Evolutionary conservation across 108 stramenopile species (phyloP), one percentile per base, ranked within the genome.

Genomic region (Fragilaria crotonensis): DNA sequence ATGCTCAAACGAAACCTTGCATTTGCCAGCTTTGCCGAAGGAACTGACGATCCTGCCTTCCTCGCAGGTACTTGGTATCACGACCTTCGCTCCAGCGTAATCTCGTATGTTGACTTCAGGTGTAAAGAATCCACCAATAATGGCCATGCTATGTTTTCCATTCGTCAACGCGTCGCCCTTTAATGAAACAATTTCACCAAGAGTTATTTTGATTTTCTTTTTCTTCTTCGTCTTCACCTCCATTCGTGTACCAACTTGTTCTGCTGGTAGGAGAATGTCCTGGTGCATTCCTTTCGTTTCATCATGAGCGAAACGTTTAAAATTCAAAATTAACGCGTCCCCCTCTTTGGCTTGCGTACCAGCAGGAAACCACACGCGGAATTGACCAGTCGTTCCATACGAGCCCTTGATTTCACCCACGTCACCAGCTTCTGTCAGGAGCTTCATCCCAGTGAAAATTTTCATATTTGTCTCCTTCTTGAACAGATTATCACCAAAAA

Each of bases 1-100:
- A n/a, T 74, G 48, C 41, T 71, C 63, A 55, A 95, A 94, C 3
- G 55, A 54, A 17, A 97, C 96, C 55, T 95, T 97, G 71, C 93
- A 95, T 61, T 97, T 97, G 20, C 96, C 96, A 62, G 91, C 87
- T 64, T 97, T 97, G 1, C 94, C 96, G 63, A 97, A 97, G 0
- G 96, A 73, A 17, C 89, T 94, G 23, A 63, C 48, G 33, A 97
- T 63, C 5, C 22, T 28, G 19, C 94, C 96, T 64, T 67, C 77
- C 54, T 89, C 89, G 21, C 76, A 72, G 14, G 81, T 89, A 30
- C 64, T 68, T 0, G 73, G 48, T 25, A 78, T 67, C 33, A 69
- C 50, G 0, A 95, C 81, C 53, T 57, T 69, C 18, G 59, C 48
- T 17, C 93, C 94, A 22, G 76, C 77, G 31, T 75, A 53, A 30